A percentile compares a stretch with the other conserved stretches of the same genome.
These are phyloP conservation scores for Alternaria atra DNA, from an alignment of 2,329 filamentous ascomycete genomes.

Conservation along the genomic window DNA sequence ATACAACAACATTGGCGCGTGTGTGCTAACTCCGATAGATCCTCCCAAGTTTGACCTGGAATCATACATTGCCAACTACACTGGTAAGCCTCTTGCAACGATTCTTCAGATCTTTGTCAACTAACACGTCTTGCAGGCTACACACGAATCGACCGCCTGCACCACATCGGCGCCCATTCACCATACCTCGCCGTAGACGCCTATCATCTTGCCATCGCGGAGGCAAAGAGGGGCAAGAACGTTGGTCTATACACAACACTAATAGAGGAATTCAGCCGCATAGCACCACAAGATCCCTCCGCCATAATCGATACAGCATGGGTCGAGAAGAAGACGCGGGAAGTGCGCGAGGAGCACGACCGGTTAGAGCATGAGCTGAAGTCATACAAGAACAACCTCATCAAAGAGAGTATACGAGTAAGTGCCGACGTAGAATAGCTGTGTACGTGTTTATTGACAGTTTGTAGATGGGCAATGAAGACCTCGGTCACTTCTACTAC, in stretches of 20 bases:
- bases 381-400: slow-evolving; percentile 94
- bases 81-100: slow-evolving; percentile 63
- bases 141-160: slow-evolving; percentile 81
- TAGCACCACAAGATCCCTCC: slow-evolving; percentile 73
- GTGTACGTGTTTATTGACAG: neutral
- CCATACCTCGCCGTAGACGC: slow-evolving; percentile 80
- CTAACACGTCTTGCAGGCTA: slow-evolving; percentile 64
- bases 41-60: slow-evolving; percentile 90
- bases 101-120: neutral
- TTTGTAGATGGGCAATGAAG: slow-evolving; percentile 90
- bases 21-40: slow-evolving; percentile 60
- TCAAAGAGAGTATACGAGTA: slow-evolving; percentile 96
- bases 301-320: slow-evolving; percentile 75
- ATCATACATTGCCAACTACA: slow-evolving; percentile 88
- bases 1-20: neutral
- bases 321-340: slow-evolving; percentile 72
- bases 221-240: slow-evolving; percentile 81
- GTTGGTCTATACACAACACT: slow-evolving; percentile 74
- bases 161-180: slow-evolving; percentile 82
- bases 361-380: slow-evolving; percentile 87
- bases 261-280: slow-evolving; percentile 69
- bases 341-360: slow-evolving; percentile 74
- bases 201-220: slow-evolving; percentile 76
- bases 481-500: slow-evolving; percentile 85
- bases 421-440: slow-evolving; percentile 15